Evolutionary conservation across 768 basidiomycete species (phyloP), one percentile per base, ranked within the genome.

Genomic region (Hemileccinum impolitum): DNA sequence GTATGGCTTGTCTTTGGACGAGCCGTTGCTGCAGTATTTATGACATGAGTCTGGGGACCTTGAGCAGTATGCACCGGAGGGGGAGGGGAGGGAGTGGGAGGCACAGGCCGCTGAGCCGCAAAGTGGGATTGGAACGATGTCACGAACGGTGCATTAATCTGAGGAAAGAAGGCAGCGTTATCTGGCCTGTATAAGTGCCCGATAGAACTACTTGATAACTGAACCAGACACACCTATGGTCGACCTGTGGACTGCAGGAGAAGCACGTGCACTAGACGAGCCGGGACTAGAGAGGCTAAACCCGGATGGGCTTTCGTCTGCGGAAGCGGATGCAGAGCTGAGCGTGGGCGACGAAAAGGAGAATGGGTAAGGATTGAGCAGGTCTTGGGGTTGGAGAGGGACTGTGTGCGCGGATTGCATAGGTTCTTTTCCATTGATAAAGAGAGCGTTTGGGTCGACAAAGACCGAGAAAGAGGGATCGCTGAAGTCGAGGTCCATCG

Each of bases 1-100:
- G 90, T 93, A 62, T 93, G 90, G 57, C 85, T 87, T 0, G 90
- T 92, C 70, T 92, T 93, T n/a, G 54, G 67, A 47, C 51, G 65
- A 31, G 25, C 59, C 12, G 48, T 56, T 17, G 53, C 39, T 19
- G 52, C 21, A 36, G 55, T 48, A 49, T 50, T 56, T 45, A 57
- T 61, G 39, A 55, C 39, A 23, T 57, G 63, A 2, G 58, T 62
- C 26, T 62, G 62, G 15, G 60, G 50, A 17, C 54, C 63, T 4
- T 66, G 56, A n/a, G 43, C 10, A 1, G 53, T 31, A 25, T 69
- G 61, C 13, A 57, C 47, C 1, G 62, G 60, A n/a, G 62, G 55
- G 6, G 61, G 72, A 10, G 77, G 72, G 19, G 75, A 73, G 2
- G 78, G 74, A 2, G 76, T 70, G 0, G 72, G 61, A 0, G 77